Percentiles rank a stretch among this genome's conserved stretches.
Evolutionary conservation across 106 monocot species (phyloP).

Genomic region (Apostasia ramifera): DNA sequence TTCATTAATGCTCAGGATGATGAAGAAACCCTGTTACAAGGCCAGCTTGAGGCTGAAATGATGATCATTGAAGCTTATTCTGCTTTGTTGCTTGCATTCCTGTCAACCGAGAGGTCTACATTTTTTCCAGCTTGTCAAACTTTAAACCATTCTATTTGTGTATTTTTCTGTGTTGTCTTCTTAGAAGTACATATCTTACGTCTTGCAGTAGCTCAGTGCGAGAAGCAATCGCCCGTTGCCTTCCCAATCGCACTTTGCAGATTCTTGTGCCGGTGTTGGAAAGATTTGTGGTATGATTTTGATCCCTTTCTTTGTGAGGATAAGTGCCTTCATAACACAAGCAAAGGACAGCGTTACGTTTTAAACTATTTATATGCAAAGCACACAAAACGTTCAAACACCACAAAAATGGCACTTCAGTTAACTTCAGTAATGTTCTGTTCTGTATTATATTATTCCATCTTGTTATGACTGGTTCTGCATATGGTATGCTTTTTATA

Average conservation of each 20-base stretch:
- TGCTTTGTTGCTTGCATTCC: slow-evolving; percentile 84
- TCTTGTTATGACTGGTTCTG: too few species aligned
- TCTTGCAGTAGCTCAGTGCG: slow-evolving; percentile 50
- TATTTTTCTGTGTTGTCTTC: background rate
- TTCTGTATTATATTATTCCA: too few species aligned
- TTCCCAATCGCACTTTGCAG: slow-evolving; percentile 70
- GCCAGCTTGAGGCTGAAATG: slow-evolving; percentile 91
- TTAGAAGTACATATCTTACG: slow-evolving; percentile 2
- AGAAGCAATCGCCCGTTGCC: slow-evolving; percentile 69
- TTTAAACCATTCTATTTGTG: background rate
- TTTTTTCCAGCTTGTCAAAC: slow-evolving; percentile 3
- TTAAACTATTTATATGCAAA: too few species aligned
- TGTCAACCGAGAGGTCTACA: slow-evolving; percentile 85
- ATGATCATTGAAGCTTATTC: slow-evolving; percentile 97
- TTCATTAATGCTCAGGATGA: slow-evolving; percentile 46
- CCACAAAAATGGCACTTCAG: too few species aligned
- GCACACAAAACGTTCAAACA: too few species aligned
- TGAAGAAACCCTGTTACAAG: slow-evolving; percentile 73
- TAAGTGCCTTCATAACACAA: too few species aligned
- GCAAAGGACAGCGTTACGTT: too few species aligned
- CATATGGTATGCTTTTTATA: too few species aligned
- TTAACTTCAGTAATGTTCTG: too few species aligned
- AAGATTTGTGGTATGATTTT: slow-evolving; percentile 81
- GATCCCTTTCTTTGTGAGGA: background rate
- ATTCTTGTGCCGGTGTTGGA: slow-evolving; percentile 92